A percentile compares a stretch with the other conserved stretches of the same genome.
phyloP scores from a whole-genome alignment of 2,329 filamentous ascomycete species.

The Botrytis galanthina region DNA sequence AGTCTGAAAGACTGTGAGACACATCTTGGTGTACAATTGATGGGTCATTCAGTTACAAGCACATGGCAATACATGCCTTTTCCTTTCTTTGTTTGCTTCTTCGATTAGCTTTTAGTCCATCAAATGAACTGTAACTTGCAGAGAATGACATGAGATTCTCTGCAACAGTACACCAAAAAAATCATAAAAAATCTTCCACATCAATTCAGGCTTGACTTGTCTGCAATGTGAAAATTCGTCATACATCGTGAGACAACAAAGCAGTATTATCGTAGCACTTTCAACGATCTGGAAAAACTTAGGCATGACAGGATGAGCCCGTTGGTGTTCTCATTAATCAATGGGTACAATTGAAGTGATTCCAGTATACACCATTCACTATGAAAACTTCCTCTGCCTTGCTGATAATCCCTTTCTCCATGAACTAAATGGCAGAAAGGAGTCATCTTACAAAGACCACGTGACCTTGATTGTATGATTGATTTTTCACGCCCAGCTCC shows the following conservation, averaged over 20 bases:
- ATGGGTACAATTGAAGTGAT: background rate
- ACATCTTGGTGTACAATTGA: background rate
- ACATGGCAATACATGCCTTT: background rate
- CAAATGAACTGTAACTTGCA: background rate
- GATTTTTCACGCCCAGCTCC: rapidly evolving
- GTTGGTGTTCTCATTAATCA: background rate
- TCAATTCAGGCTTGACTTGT: background rate
- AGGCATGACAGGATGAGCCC: background rate
- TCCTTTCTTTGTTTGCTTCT: background rate
- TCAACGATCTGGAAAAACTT: background rate
- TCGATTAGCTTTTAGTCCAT: background rate
- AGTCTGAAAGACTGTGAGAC: background rate
- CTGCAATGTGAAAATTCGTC: background rate
- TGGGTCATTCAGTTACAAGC: background rate
- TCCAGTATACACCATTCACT: background rate
- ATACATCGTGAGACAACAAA: background rate
- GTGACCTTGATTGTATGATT: rapidly evolving
- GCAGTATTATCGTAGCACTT: background rate
- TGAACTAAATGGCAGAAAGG: background rate
- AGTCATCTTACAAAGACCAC: background rate
- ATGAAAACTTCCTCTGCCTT: too few species aligned
- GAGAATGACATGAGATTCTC: background rate
- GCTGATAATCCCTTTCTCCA: background rate
- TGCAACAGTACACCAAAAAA: background rate
- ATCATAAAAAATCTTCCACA: background rate